These are phyloP conservation scores for Syncephalastrum monosporum DNA, from an alignment of 371 early-diverging fungal species.

Conservation along the genomic window DNA sequence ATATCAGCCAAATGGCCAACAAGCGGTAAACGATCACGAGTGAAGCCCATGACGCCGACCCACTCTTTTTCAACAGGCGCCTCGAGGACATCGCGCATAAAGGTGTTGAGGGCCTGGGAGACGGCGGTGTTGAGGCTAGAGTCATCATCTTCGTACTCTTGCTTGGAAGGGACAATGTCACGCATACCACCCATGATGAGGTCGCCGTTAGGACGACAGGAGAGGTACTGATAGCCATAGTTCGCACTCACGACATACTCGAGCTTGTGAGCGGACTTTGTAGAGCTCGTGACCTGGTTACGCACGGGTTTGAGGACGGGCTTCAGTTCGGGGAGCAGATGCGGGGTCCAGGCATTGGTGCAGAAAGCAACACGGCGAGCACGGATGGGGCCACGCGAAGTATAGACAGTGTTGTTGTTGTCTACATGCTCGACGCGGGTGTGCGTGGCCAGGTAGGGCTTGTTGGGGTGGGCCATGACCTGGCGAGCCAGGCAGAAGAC, in stretches of 20 bases:
- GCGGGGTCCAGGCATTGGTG: conserved; percentile 49
- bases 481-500: conserved; percentile 36
- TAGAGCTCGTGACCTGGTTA: conserved; percentile 47
- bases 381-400: conserved; percentile 25
- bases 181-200: conserved; percentile 55
- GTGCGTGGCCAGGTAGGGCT: conserved; percentile 17
- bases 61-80: conserved; percentile 20
- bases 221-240: conserved; percentile 45
- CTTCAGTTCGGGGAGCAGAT: conserved; percentile 17
- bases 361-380: conserved; percentile 41
- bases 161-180: conserved; percentile 30
- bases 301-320: conserved; percentile 39
- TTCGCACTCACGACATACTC: conserved; percentile 32
- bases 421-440: conserved; percentile 16
- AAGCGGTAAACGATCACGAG: conserved; percentile 39
- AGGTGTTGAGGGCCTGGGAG: conserved; percentile 26
- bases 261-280: conserved; percentile 10
- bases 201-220: conserved; percentile 45
- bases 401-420: conserved; percentile 15
- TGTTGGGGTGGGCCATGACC: conserved; percentile 9
- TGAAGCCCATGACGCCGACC: conserved; percentile 53
- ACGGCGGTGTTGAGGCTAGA: conserved; percentile 28
- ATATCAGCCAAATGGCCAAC: conserved; percentile 31
- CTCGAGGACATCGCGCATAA: conserved; percentile 19
- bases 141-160: conserved; percentile 40